These are phyloP conservation scores for Ramichloridium luteum DNA, from an alignment of 2,329 filamentous ascomycete species.

Conservation along the genomic window DNA sequence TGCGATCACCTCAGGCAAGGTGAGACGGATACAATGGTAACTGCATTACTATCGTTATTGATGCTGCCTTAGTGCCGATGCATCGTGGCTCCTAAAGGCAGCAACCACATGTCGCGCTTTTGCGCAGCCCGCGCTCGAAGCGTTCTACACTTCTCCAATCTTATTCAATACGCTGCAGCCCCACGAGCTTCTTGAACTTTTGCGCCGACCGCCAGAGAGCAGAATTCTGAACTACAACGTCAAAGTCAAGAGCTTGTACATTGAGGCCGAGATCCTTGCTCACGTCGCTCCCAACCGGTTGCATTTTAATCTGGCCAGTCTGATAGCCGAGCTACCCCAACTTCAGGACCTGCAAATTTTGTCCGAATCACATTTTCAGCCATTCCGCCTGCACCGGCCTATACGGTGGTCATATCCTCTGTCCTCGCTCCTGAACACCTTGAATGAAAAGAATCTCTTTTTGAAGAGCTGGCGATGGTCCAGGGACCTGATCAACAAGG, in stretches of 20 bases:
- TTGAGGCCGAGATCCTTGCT: constrained; percentile 52
- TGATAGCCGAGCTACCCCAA: constrained; percentile 54
- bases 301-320: constrained; percentile 42
- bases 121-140: constrained; percentile 25
- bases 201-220: constrained; percentile 16
- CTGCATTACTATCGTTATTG: not conserved
- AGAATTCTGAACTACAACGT: constrained; percentile 47
- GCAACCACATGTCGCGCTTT: constrained; percentile 25
- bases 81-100: constrained; percentile 23
- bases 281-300: constrained; percentile 42
- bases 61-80: constrained; percentile 12
- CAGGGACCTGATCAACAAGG: constrained; percentile 18
- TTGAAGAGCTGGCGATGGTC: constrained; percentile 46
- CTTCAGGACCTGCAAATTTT: constrained; percentile 60
- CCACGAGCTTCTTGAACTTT: constrained; percentile 21
- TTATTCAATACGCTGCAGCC: constrained; percentile 20
- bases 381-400: constrained; percentile 46
- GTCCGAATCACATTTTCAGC: constrained; percentile 55
- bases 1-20: not conserved
- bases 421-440: constrained; percentile 48
- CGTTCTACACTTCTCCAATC: constrained; percentile 23
- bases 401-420: constrained; percentile 55
- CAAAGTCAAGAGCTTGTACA: constrained; percentile 57
- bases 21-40: not conserved
- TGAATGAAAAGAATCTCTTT: constrained; percentile 39